Percentiles rank a stretch among this genome's conserved stretches.
These are phyloP conservation scores for Candida patagonica DNA, from an alignment of 805 yeast species.

Conservation along the genomic window DNA sequence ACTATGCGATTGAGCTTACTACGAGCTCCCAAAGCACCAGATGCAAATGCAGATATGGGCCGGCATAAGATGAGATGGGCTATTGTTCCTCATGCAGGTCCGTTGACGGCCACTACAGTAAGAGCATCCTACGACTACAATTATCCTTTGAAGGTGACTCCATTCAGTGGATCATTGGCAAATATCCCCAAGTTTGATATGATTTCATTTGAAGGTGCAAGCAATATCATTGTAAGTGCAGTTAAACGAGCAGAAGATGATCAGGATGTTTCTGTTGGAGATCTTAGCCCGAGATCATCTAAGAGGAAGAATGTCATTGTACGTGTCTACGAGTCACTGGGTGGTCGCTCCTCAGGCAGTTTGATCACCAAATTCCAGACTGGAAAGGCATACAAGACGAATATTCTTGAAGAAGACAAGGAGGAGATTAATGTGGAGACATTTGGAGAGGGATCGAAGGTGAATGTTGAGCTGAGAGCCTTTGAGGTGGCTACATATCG, in stretches of 20 bases:
- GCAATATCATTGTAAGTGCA: conserved; percentile 59
- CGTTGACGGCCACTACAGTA: conserved; percentile 54
- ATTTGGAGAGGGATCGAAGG: conserved; percentile 14
- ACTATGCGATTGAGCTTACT: conserved; percentile 75
- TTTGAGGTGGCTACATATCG: conserved; percentile 69
- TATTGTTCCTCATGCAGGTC: conserved; percentile 69
- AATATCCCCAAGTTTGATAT: conserved; percentile 8
- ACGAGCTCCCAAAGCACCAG: conserved; percentile 91
- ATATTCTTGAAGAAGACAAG: conserved; percentile 18
- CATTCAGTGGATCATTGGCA: conserved; percentile 9
- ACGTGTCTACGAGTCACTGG: conserved; percentile 79
- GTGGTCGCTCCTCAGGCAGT: conserved; percentile 57
- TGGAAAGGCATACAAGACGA: conserved; percentile 40
- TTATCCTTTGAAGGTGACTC: conserved; percentile 31
- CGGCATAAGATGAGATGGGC: conserved; percentile 74
- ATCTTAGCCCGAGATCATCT: conserved; percentile 28
- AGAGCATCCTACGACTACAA: conserved; percentile 74
- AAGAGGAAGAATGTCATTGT: conserved; percentile 46
- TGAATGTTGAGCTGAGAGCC: conserved; percentile 48
- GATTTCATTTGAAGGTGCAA: conserved; percentile 38
- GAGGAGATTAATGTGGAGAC: conserved; percentile 6
- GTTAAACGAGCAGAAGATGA: conserved; percentile 87
- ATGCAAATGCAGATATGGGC: conserved; percentile 91
- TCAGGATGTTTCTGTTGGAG: conserved; percentile 26
- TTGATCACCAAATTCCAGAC: conserved; percentile 38